Evolutionary conservation across 371 early-diverging fungal species (phyloP), one percentile per base, ranked within the genome.

Genomic region (Cokeromyces recurvatus): DNA sequence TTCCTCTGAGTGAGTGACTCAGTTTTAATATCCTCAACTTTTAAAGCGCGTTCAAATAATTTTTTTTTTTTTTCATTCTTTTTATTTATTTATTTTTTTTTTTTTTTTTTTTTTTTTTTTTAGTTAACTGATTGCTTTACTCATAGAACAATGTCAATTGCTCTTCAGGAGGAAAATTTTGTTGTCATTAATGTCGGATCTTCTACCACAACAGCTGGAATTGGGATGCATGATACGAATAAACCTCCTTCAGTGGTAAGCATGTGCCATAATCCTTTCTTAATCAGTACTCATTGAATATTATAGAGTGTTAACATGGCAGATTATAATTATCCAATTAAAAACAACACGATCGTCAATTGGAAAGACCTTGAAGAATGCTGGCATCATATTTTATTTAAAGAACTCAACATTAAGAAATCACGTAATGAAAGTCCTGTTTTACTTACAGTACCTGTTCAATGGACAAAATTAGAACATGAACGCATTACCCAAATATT

Each of bases 401-500:
- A 83, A 50, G 86, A 88, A 51, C 72, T 92, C 8, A 71, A 74
- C 24, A 81, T 94, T 43, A 83, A 85, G 34, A 78, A 90, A 49
- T 66, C 82, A 1, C 73, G 79, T 34, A 94, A 93, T 66, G 82
- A 85, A 38, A 77, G 78, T 34, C 88, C 93, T 11, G 82, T 91
- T 0, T 43, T 95, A 43, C 59, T 93, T 37, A 64, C 84, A 11
- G 79, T 91, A 2, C 97, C 97, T 16, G 69, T 78, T 16, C 58
- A 72, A 27, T 95, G 95, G 95, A 75, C 86, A 12, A 89, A 89
- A 47, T 60, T 74, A n/a, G 90, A 95, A 41, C 72, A 81, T 34
- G 92, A 93, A 67, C 77, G 80, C 12, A 79, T 87, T 25, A 81
- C 89, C 12, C 90, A 92, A 65, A 85, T 94, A 22, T 84, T 90